Conservation (phyloP, 1,284 basidiomycete species). For the Boletus sp. region DNA sequence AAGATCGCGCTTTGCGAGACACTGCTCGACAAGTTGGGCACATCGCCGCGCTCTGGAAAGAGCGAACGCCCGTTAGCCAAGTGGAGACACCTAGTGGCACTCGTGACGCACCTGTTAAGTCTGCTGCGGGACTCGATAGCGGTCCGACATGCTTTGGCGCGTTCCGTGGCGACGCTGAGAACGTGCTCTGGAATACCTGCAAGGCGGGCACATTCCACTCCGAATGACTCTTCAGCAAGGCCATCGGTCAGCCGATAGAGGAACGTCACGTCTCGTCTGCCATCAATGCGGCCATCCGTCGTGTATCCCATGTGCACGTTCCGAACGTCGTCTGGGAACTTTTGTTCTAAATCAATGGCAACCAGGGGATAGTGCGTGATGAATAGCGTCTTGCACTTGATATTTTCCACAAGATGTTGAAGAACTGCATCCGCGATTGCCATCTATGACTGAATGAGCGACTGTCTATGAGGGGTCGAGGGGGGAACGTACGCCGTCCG, state of each 20-base stretch:
- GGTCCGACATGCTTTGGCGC: conserved; percentile 54
- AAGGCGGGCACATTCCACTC: conserved; percentile 86
- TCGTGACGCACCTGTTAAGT: conserved; percentile 45
- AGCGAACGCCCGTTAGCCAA: neutral
- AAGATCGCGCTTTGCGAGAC: conserved; percentile 20
- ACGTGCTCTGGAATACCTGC: conserved; percentile 73
- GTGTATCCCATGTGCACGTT: conserved; percentile 88
- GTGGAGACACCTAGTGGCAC: neutral
- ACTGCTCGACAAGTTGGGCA: conserved; percentile 24
- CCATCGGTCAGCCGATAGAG: conserved; percentile 74
- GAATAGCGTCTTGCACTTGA: conserved; percentile 81
- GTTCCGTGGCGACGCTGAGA: conserved; percentile 54
- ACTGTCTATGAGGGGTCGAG: neutral
- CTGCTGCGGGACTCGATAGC: conserved; percentile 47
- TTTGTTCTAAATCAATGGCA: conserved; percentile 52
- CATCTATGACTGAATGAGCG: conserved; percentile 51
- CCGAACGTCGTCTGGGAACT: conserved; percentile 55
- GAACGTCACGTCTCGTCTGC: conserved; percentile 78
- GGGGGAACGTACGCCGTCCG: conserved; percentile 63
- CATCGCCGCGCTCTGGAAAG: conserved; percentile 22
- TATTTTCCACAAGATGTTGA: conserved; percentile 62
- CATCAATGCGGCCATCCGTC: conserved; percentile 61
- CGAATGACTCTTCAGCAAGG: conserved; percentile 78
- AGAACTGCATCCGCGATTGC: conserved; percentile 79
- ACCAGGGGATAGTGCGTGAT: conserved; percentile 90